phyloP scores from a whole-genome alignment of 2,329 filamentous ascomycete genomes.

The Fusarium sp. region DNA sequence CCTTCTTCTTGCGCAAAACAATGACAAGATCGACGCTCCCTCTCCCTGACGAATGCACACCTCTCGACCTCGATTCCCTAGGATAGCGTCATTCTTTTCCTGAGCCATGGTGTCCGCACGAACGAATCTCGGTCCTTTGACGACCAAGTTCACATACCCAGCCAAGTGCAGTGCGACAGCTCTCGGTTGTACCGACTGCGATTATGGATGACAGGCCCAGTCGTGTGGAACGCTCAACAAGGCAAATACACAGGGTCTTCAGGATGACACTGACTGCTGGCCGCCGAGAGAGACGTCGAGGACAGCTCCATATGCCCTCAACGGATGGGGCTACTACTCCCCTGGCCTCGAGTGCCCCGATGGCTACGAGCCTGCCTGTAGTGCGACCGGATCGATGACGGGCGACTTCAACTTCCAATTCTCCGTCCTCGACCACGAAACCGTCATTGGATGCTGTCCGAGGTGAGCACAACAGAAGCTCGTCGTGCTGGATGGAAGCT shows the following conservation, averaged over 20 bases:
- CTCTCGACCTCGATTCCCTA: neutral
- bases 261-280: conserved; percentile 48
- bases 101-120: conserved; percentile 2
- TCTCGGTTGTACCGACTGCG: conserved; percentile 36
- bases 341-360: conserved; percentile 49
- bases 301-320: conserved; percentile 32
- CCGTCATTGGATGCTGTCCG: conserved; percentile 50
- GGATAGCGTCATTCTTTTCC: neutral
- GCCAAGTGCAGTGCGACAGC: conserved; percentile 35
- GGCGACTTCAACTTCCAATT: conserved; percentile 46
- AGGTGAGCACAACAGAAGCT: conserved; percentile 32
- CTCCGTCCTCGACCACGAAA: conserved; percentile 43
- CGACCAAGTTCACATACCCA: conserved; percentile 38
- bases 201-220: conserved; percentile 43
- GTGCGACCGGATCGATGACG: conserved; percentile 41
- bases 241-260: conserved; percentile 19
- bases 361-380: conserved; percentile 49
- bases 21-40: neutral
- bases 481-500: neutral
- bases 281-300: conserved; percentile 33
- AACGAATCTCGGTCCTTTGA: conserved; percentile 42
- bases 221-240: conserved; percentile 25
- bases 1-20: neutral
- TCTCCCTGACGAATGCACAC: neutral
- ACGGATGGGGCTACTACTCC: conserved; percentile 52